phyloP scores from a whole-genome alignment of 345 rosid genomes.

The Zanthoxylum bungeanum region DNA sequence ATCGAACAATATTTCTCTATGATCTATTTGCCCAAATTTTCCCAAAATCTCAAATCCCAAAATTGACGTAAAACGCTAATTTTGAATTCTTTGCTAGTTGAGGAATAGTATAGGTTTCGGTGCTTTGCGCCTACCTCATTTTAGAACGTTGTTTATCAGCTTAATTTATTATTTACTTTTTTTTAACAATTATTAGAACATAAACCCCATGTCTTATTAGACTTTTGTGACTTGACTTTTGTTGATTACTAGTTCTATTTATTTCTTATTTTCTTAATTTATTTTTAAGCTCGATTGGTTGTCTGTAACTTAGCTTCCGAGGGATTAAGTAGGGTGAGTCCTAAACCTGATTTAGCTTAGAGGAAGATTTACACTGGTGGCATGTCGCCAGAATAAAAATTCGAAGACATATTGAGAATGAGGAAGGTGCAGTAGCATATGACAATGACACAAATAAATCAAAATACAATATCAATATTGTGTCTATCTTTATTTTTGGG shows the following conservation, averaged over 20 bases:
- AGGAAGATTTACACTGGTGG: constrained; percentile 65
- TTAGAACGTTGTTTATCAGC: too few species aligned
- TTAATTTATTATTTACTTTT: too few species aligned
- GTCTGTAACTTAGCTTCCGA: constrained; percentile 65
- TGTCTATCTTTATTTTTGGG: neutral
- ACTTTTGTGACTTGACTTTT: neutral
- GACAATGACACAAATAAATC: constrained; percentile 64
- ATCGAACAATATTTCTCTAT: too few species aligned
- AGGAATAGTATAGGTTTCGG: too few species aligned
- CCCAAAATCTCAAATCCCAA: too few species aligned
- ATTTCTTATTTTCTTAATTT: neutral
- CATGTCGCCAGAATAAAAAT: constrained; percentile 52
- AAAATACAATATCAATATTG: constrained; percentile 26
- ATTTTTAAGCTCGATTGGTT: constrained; percentile 54
- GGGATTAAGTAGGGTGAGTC: constrained; percentile 44
- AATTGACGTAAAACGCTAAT: too few species aligned
- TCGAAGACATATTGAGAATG: constrained; percentile 56
- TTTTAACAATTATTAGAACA: neutral
- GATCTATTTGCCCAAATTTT: too few species aligned
- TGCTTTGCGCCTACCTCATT: too few species aligned
- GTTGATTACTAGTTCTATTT: neutral
- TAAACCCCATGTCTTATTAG: neutral
- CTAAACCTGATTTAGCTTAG: constrained; percentile 45
- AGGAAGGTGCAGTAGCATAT: constrained; percentile 68
- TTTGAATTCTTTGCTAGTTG: too few species aligned